Evolutionary conservation across 75 land plant genomes (phyloP), one percentile per base, ranked within the genome.

Genomic region (Ceratopteris richardii): DNA sequence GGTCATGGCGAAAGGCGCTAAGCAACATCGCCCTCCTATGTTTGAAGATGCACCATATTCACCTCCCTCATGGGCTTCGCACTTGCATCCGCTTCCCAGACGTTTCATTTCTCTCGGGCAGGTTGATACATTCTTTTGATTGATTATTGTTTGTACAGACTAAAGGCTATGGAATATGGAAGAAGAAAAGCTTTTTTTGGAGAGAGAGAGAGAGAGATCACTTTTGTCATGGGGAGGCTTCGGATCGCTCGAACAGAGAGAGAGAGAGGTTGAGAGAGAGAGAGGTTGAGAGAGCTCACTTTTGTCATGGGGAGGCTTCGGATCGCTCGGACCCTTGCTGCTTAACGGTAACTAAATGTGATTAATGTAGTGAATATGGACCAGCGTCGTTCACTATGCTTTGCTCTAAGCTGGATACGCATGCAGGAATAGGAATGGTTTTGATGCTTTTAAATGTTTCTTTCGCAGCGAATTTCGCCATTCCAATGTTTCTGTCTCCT

Each of bases 31-130:
- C 29, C 54, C 54, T 18, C 7, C 27, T 23, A 52, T 52, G 54
- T 23, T 52, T 26, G 16, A 52, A 23, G 28, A 52, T 25, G 54
- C 54, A 1, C 27, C 54, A 18, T 52, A 52, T 14, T 52, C 54
- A 13, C 54, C 54, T 13, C 54, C 54, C 23, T 26, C 54, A 4
- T 52, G 54, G 54, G 54, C 54, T 4, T 52, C 54, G 9, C 54
- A 52, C 28, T 28, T 52, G 2, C 54, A 24, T 12, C 54, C 25
- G 14, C 18, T 52, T 28, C 54, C 54, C 5, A 6, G 3, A 1
- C 29, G 14, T 2, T 52, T 52, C 2, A 3, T 52, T 28, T 52
- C 54, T 14, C 54, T 52, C 14, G 54, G 54, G 5, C 54, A 52
- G 14, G 48, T 46, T 2, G 17, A 5, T 20, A n/a, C n/a, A n/a